Evolutionary conservation across 805 yeast genomes (phyloP), one percentile per base, ranked within the genome.

Genomic region (Cyberlindnera mississippiensis): DNA sequence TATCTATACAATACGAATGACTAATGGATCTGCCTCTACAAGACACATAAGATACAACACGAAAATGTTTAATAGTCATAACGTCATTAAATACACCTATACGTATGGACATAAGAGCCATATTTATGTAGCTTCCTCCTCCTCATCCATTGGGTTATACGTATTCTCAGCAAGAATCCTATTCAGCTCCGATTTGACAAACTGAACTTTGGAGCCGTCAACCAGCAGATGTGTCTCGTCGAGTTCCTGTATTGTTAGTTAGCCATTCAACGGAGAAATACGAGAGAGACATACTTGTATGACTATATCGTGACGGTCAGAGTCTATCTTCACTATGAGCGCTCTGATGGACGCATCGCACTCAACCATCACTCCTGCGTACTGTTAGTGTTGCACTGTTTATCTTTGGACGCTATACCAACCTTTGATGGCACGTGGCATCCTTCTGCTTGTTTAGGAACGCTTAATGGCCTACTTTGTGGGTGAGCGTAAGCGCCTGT

Each of bases 331-430:
- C 17, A 91, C 65, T 2, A 91, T 86, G 37, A 91, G 69, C 0
- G 98, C 96, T 49, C 80, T 75, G 49, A 91, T 89, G 1, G 97
- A 87, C 2, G 99, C 98, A 60, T 91, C 99, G 61, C 97, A 77
- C 49, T 75, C 72, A 14, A 77, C 62, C 35, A 77, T 53, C 3
- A 75, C 68, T 6, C 63, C 63, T 59, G 12, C 12, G 14, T n/a
- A 8, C 12, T 27, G 29, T 27, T 27, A 27, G 29, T 5, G n/a
- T 27, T 27, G 12, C 29, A 5, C 29, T 10, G 6, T 27, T 6
- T 13, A 27, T 11, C 12, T 8, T 11, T 6, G 4, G 12, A 11
- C 6, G 12, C 6, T 6, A 13, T 50, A 49, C 58, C 9, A 32
- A 39, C 82, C 81, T 56, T 71, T 73, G 33, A 78, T 68, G 30